Evolutionary conservation across 257 asterid species (phyloP), one percentile per base, ranked within the genome.

Genomic region (Solanum phureja): DNA sequence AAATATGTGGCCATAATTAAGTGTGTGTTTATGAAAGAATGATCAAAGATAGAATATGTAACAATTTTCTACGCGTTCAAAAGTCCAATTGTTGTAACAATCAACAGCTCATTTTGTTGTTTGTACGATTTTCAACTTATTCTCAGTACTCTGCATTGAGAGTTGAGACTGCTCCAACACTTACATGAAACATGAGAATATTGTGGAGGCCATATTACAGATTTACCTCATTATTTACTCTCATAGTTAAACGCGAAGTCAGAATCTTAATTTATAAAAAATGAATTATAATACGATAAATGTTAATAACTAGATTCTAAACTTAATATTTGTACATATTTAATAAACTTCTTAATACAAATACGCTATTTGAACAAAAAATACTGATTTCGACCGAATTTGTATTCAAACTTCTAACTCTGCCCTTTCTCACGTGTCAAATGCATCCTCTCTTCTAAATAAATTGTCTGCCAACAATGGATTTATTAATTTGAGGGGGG

Each of bases 71-170:
- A 69, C 42, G 82, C 69, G 44, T 49, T 85, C 40, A 11, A 46
- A 24, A 76, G 85, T 35, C 75, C 84, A 79, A 52, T 42, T 27
- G 23, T 40, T 87, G 90, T 86, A 27, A 46, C 87, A 11, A 88
- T 83, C 87, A 86, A 87, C 88, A 88, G 52, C 75, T 44, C 92
- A 87, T 86, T 23, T 86, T 85, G 69, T 74, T 73, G 42, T 27
- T 23, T 38, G 86, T 87, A 75, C 87, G 13, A 86, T 77, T 79
- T 44, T 56, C 27, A 77, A 81, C 83, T 74, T 66, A 85, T 60
- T 52, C 86, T 62, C 29, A 19, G 40, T 44, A 46, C 68, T 46
- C 56, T 44, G 35, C 40, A 8, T 12, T 81, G 16, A 49, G 21
- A 49, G 21, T 49, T 49, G 19, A 18, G 37, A 88, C 37, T 42